Conservation (phyloP, 495 filamentous ascomycete species). For the Amorphotheca resinae region DNA sequence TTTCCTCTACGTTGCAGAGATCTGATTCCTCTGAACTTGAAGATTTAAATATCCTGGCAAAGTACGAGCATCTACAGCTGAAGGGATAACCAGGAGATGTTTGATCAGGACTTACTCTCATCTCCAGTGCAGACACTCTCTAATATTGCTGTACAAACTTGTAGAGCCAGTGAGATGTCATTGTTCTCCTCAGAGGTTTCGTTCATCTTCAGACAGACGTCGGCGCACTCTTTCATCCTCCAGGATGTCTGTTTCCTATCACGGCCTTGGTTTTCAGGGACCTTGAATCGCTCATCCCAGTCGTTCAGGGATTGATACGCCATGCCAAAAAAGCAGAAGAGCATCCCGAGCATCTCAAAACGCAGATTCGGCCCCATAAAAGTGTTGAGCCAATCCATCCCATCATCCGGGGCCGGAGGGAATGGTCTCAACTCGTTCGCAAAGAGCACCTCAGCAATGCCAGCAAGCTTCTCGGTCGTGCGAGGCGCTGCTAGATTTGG, state of each 20-base stretch:
- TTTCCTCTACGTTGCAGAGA: too few species aligned
- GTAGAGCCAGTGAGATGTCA: conserved; percentile 8
- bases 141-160: conserved; percentile 5
- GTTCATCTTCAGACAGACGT: conserved; percentile 16
- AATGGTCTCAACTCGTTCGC: conserved; percentile 50
- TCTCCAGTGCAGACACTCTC: conserved; percentile 11
- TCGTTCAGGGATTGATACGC: conserved; percentile 5
- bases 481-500: not conserved
- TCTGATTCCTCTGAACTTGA: too few species aligned
- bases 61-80: too few species aligned
- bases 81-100: too few species aligned
- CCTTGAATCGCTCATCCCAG: conserved; percentile 11
- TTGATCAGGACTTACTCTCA: conserved; percentile 12
- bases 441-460: conserved; percentile 55
- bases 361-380: conserved; percentile 5
- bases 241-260: conserved; percentile 9
- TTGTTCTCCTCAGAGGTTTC: conserved; percentile 12
- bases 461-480: not conserved
- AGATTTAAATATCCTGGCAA: too few species aligned
- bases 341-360: conserved; percentile 8
- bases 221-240: conserved; percentile 17
- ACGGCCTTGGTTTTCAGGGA: conserved; percentile 6
- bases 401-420: not conserved
- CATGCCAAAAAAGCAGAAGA: conserved; percentile 4
- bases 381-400: conserved; percentile 1